Conservation (phyloP, 2,329 filamentous ascomycete genomes). For the Cadophora gregata region DNA sequence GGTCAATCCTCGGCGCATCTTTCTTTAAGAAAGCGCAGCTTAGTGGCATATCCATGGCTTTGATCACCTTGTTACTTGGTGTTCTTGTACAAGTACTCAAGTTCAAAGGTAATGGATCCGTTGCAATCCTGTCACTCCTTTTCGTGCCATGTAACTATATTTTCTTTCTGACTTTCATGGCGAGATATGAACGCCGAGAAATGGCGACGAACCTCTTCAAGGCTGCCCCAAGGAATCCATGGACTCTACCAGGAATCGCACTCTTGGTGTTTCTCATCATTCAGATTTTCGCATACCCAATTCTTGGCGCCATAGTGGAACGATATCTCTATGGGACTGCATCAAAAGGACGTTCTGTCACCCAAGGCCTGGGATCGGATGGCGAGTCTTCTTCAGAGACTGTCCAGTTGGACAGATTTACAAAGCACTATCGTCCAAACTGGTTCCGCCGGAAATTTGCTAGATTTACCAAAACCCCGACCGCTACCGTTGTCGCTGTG, state of each 20-base stretch:
- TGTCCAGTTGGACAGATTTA: conserved; percentile 74
- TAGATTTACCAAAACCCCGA: conserved; percentile 45
- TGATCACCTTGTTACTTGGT: conserved; percentile 75
- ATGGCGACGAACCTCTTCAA: conserved; percentile 65
- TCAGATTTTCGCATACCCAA: conserved; percentile 79
- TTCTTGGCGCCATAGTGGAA: conserved; percentile 78
- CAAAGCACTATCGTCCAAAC: conserved; percentile 77
- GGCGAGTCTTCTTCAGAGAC: conserved; percentile 49
- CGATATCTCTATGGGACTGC: conserved; percentile 76
- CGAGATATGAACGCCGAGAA: conserved; percentile 73
- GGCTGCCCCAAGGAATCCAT: conserved; percentile 68
- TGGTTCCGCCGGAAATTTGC: conserved; percentile 59
- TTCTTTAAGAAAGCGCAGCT: conserved; percentile 90
- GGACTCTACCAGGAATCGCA: conserved; percentile 72
- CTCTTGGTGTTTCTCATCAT: conserved; percentile 80
- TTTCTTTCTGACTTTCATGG: conserved; percentile 77
- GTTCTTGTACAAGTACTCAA: conserved; percentile 78
- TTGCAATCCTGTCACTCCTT: conserved; percentile 73
- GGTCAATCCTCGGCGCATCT: conserved; percentile 79
- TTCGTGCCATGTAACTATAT: conserved; percentile 91
- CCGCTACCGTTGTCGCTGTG: conserved; percentile 80
- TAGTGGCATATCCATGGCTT: conserved; percentile 79
- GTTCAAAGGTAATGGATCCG: conserved; percentile 65
- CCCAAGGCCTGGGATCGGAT: conserved; percentile 37
- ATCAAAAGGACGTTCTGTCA: conserved; percentile 63